phyloP scores from a whole-genome alignment of 2,329 filamentous ascomycete species.

The Alternaria ethzedia region DNA sequence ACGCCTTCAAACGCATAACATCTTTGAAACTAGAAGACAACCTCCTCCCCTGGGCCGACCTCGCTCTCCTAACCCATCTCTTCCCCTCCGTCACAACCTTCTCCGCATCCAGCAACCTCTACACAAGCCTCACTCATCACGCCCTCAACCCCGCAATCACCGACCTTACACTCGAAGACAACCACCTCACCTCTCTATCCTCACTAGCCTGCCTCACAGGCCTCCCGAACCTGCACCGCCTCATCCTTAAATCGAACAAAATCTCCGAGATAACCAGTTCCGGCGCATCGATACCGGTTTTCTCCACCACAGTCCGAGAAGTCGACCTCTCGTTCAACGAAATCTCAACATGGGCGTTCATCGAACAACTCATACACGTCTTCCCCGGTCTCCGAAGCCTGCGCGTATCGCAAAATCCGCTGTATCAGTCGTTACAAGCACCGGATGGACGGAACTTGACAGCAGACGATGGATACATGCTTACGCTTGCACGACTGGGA shows the following conservation, averaged over 20 bases:
- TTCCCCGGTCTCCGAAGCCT: constrained; percentile 79
- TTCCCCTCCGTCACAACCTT: constrained; percentile 65
- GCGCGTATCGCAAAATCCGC: constrained; percentile 83
- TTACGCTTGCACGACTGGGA: constrained; percentile 78
- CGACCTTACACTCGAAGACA: constrained; percentile 74
- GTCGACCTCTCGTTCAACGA: constrained; percentile 56
- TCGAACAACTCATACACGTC: constrained; percentile 69
- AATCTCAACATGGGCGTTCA: constrained; percentile 70
- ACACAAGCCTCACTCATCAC: constrained; percentile 39
- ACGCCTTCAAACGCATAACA: constrained; percentile 48
- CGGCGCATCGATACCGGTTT: constrained; percentile 20
- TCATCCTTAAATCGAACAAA: constrained; percentile 76
- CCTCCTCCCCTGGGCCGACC: constrained; percentile 48
- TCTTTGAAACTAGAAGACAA: constrained; percentile 59
- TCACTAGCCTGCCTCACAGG: constrained; percentile 66
- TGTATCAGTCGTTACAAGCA: constrained; percentile 67
- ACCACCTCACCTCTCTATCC: constrained; percentile 67
- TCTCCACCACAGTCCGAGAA: constrained; percentile 44
- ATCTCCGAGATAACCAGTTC: constrained; percentile 58
- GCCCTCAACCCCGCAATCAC: constrained; percentile 61
- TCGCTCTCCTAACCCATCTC: constrained; percentile 51
- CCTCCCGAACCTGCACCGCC: constrained; percentile 58
- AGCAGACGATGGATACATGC: constrained; percentile 85
- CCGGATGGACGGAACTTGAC: constrained; percentile 54
- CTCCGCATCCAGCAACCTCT: constrained; percentile 50